These are phyloP conservation scores for Petasospora rhodanensis DNA, from an alignment of 1,139 yeast genomes.

Conservation along the genomic window DNA sequence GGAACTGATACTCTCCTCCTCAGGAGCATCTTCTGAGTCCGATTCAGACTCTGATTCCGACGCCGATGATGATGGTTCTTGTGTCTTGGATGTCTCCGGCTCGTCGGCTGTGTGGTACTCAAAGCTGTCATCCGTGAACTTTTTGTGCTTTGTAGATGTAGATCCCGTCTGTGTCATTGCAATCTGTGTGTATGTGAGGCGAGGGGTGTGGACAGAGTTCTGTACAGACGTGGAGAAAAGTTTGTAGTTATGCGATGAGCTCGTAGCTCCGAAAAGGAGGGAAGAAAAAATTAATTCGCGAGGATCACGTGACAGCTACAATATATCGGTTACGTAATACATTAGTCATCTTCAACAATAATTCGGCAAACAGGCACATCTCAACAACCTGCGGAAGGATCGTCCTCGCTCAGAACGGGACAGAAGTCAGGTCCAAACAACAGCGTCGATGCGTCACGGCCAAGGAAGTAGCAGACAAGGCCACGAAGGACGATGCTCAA, in stretches of 20 bases:
- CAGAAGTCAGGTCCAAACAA: slow-evolving; percentile 19
- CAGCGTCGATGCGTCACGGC: slow-evolving; percentile 3
- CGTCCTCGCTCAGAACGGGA: too few species aligned
- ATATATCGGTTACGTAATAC: too few species aligned
- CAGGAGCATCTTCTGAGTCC: slow-evolving; percentile 34
- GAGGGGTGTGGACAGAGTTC: too few species aligned
- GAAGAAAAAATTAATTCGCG: slow-evolving; percentile 1
- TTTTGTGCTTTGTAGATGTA: slow-evolving; percentile 11
- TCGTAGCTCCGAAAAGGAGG: slow-evolving; percentile 1
- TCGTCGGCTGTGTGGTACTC: slow-evolving; percentile 23
- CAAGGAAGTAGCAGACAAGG: slow-evolving; percentile 18
- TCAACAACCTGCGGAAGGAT: too few species aligned
- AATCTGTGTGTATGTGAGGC: too few species aligned
- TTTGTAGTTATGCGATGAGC: slow-evolving; percentile 7
- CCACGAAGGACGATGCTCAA: slow-evolving; percentile 15
- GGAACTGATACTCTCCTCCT: slow-evolving; percentile 31
- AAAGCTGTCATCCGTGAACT: slow-evolving; percentile 20
- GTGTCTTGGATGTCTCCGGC: slow-evolving; percentile 2
- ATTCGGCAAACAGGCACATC: too few species aligned
- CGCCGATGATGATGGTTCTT: slow-evolving; percentile 3
- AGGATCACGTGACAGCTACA: too few species aligned
- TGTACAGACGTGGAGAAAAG: too few species aligned
- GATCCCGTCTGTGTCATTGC: too few species aligned
- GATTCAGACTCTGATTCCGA: slow-evolving; percentile 10
- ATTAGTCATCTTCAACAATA: too few species aligned